phyloP scores from a whole-genome alignment of 208 protist genomes.

The Acanthamoeba quina region DNA sequence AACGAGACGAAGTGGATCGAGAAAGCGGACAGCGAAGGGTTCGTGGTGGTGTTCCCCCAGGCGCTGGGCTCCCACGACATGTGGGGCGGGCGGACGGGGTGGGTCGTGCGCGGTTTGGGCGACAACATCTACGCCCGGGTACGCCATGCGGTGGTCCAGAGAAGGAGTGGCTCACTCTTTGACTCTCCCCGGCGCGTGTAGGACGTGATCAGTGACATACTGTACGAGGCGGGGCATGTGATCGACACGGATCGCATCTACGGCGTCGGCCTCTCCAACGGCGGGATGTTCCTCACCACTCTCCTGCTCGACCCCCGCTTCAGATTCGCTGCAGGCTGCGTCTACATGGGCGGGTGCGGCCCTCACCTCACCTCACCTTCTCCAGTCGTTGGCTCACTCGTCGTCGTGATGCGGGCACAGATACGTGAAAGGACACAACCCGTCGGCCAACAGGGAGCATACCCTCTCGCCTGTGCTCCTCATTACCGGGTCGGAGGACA shows the following conservation, averaged over 20 bases:
- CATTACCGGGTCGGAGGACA: background rate
- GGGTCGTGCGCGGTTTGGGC: background rate
- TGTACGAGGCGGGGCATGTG: background rate
- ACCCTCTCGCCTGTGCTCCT: background rate
- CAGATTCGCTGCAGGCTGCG: background rate
- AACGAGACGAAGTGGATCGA: slow-evolving; percentile 52
- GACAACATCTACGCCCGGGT: background rate
- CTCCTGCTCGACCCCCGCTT: background rate
- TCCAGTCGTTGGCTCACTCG: background rate
- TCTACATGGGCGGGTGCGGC: slow-evolving; percentile 43
- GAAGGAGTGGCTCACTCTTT: background rate
- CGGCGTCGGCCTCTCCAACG: background rate
- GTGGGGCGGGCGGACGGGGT: slow-evolving; percentile 30
- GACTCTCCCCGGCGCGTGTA: background rate
- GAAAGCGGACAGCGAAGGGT: background rate
- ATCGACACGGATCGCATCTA: background rate
- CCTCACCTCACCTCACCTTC: too few relatives aligned
- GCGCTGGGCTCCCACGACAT: background rate
- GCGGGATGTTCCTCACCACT: slow-evolving; percentile 35
- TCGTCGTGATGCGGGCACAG: background rate
- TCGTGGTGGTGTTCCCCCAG: slow-evolving; percentile 42
- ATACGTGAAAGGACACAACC: slow-evolving; percentile 10
- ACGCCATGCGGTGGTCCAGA: background rate
- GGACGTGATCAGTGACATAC: background rate
- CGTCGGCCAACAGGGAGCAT: too few relatives aligned